Percentiles rank a stretch among this genome's conserved stretches.
phyloP scores from a whole-genome alignment of 176 grass and related monocot species.

The Oryza punctata region DNA sequence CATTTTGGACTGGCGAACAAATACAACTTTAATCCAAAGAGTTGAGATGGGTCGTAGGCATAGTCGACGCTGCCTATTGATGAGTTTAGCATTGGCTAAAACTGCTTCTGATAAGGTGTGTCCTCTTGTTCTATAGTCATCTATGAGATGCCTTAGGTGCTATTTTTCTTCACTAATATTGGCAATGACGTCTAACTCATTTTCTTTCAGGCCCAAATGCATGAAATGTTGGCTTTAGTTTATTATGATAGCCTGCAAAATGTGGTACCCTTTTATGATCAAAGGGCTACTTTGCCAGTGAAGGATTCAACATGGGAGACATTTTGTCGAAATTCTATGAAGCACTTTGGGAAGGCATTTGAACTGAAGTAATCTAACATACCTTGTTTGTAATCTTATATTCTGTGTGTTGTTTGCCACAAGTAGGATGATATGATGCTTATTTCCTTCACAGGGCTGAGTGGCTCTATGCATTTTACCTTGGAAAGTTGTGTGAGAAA shows the following conservation, averaged over 20 bases:
- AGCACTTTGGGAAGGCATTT: slow-evolving; percentile 94
- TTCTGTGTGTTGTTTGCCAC: slow-evolving; percentile 25
- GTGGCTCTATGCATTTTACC: slow-evolving; percentile 98
- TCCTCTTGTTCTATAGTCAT: background rate
- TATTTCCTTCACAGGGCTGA: slow-evolving; percentile 60
- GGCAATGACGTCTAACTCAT: slow-evolving; percentile 11
- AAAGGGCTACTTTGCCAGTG: slow-evolving; percentile 78
- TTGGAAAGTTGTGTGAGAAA: slow-evolving; percentile 98
- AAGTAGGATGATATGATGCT: slow-evolving; percentile 31
- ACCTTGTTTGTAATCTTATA: slow-evolving; percentile 22
- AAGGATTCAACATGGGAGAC: slow-evolving; percentile 81
- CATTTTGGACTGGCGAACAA: slow-evolving; percentile 88
- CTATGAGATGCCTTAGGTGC: slow-evolving; percentile 16
- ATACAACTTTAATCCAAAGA: slow-evolving; percentile 73
- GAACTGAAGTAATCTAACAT: slow-evolving; percentile 64
- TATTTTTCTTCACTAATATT: slow-evolving; percentile 19
- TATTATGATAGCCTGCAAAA: slow-evolving; percentile 96
- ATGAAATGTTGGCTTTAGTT: slow-evolving; percentile 92
- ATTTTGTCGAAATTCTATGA: slow-evolving; percentile 86
- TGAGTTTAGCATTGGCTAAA: slow-evolving; percentile 73
- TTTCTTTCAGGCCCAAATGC: slow-evolving; percentile 69
- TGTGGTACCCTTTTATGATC: slow-evolving; percentile 98
- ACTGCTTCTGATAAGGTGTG: slow-evolving; percentile 61
- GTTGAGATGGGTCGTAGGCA: slow-evolving; percentile 84
- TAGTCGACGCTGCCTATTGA: slow-evolving; percentile 82